Evolutionary conservation across 129 eudicot species (phyloP).

Genomic region (Flaveria linearis): DNA sequence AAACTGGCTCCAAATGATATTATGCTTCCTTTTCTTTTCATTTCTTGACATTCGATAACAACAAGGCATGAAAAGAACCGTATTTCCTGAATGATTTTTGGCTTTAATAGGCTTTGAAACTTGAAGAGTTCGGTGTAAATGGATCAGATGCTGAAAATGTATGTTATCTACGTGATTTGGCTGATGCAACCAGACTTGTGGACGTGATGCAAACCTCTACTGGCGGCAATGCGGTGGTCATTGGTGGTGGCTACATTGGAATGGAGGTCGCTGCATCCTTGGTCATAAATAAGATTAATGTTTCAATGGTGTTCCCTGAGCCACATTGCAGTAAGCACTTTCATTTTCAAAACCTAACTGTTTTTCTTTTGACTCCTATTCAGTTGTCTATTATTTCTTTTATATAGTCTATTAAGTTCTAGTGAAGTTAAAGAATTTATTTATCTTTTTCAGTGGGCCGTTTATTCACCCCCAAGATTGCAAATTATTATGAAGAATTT

Average conservation of each 20-base stretch:
- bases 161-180: slow-evolving; percentile 88
- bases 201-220: slow-evolving; percentile 61
- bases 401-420: not conserved
- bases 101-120: slow-evolving; percentile 12
- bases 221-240: slow-evolving; percentile 92
- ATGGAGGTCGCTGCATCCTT: slow-evolving; percentile 96
- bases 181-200: slow-evolving; percentile 86
- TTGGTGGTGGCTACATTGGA: slow-evolving; percentile 98
- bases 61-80: not conserved
- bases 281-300: slow-evolving; percentile 89
- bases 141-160: slow-evolving; percentile 23
- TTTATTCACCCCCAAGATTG: slow-evolving; percentile 92
- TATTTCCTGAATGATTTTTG: not conserved
- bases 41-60: not conserved
- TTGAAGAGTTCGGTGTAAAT: slow-evolving; percentile 23
- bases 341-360: not conserved
- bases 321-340: slow-evolving; percentile 84
- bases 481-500: slow-evolving; percentile 81
- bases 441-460: slow-evolving; percentile 68
- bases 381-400: not conserved
- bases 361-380: not conserved
- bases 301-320: slow-evolving; percentile 94
- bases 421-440: slow-evolving; percentile 5
- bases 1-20: slow-evolving; percentile 28
- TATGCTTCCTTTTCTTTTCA: not conserved